phyloP scores from a whole-genome alignment of 163 green algal species.

The Scenedesmus sp. region DNA sequence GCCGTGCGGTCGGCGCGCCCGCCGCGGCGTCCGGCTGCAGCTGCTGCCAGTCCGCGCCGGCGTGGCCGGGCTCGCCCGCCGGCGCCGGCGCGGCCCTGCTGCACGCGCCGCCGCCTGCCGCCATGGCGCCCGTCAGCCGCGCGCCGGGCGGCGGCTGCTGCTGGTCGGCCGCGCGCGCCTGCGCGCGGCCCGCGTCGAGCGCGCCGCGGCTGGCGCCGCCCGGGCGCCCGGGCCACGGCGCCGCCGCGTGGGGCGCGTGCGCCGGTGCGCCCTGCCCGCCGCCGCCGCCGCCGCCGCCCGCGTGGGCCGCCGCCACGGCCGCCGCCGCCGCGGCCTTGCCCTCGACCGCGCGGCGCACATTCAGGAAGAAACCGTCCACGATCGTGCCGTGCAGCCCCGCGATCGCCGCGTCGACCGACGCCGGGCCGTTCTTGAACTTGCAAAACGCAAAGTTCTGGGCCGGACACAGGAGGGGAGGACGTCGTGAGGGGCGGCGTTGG shows the following conservation, averaged over 20 bases:
- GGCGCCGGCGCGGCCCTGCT: too few relatives aligned
- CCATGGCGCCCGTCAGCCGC: not conserved
- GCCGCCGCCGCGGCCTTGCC: not conserved
- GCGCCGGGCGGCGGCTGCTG: not conserved
- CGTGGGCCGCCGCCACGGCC: conserved; percentile 16
- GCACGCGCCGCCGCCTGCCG: not conserved
- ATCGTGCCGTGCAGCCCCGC: conserved; percentile 34
- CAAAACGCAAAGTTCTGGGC: conserved; percentile 37
- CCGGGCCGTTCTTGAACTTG: conserved; percentile 44
- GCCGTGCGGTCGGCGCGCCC: not conserved
- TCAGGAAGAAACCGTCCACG: conserved; percentile 39
- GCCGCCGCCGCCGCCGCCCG: not conserved
- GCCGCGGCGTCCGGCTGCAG: not conserved
- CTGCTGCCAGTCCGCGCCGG: too few relatives aligned
- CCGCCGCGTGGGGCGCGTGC: not conserved
- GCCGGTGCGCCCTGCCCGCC: conserved; percentile 4
- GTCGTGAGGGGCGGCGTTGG: too few relatives aligned
- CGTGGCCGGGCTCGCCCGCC: too few relatives aligned
- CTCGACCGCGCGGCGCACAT: conserved; percentile 32
- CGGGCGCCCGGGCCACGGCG: too few relatives aligned
- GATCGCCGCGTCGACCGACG: conserved; percentile 32
- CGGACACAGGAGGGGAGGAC: not conserved
- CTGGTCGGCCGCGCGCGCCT: too few relatives aligned
- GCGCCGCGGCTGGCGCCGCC: too few relatives aligned
- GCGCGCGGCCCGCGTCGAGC: too few relatives aligned